These are phyloP conservation scores for Cystobasidiaceae sp. DNA, from an alignment of 1,284 basidiomycete species.

Conservation along the genomic window DNA sequence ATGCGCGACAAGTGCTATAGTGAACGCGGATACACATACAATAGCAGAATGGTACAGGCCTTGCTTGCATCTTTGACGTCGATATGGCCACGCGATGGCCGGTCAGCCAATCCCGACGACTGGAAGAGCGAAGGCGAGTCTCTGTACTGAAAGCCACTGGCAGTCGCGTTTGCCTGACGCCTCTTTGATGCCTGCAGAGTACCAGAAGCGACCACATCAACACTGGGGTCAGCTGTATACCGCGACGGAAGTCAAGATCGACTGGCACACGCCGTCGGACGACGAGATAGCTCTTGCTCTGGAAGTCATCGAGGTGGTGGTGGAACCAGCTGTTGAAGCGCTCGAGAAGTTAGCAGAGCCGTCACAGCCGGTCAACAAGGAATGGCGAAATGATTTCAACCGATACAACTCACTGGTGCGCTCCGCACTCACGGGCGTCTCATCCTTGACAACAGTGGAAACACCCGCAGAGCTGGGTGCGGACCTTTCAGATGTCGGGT, in stretches of 20 bases:
- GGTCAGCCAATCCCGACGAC: slow-evolving; percentile 76
- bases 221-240: slow-evolving; percentile 59
- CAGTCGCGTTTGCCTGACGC: too few species aligned
- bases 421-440: slow-evolving; percentile 66
- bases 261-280: slow-evolving; percentile 77
- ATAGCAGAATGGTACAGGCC: slow-evolving; percentile 72
- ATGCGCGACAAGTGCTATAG: slow-evolving; percentile 75
- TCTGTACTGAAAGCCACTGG: not conserved
- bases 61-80: slow-evolving; percentile 70
- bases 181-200: too few species aligned
- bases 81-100: slow-evolving; percentile 73
- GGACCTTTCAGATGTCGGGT: slow-evolving; percentile 57
- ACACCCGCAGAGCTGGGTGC: slow-evolving; percentile 56
- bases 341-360: slow-evolving; percentile 53
- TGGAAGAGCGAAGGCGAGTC: slow-evolving; percentile 67
- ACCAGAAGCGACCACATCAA: slow-evolving; percentile 46
- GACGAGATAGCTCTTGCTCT: slow-evolving; percentile 77
- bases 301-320: slow-evolving; percentile 67
- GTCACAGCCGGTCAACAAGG: slow-evolving; percentile 52
- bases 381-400: slow-evolving; percentile 88
- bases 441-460: slow-evolving; percentile 56
- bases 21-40: slow-evolving; percentile 82
- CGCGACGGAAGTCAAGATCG: slow-evolving; percentile 69
- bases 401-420: slow-evolving; percentile 55
- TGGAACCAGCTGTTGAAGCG: slow-evolving; percentile 61